These are phyloP conservation scores for Alternaria dauci DNA, from an alignment of 2,329 filamentous ascomycete species.

Conservation along the genomic window DNA sequence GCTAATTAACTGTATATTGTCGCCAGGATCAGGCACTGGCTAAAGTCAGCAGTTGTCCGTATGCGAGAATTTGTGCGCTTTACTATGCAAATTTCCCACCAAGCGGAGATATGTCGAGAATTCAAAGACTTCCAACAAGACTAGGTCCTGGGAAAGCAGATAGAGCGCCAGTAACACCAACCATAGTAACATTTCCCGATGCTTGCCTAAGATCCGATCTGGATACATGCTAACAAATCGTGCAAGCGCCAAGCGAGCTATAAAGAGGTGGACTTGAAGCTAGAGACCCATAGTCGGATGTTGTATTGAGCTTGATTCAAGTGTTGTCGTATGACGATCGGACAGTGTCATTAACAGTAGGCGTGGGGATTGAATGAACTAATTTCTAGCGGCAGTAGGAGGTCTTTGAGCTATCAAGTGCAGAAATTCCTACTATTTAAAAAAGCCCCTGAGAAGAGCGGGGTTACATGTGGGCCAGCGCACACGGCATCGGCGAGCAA, in stretches of 20 bases:
- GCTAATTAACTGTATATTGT: constrained; percentile 8
- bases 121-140: constrained; percentile 3
- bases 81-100: constrained; percentile 5
- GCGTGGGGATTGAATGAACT: too few species aligned
- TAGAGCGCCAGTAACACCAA: constrained; percentile 5
- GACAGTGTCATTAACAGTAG: too few species aligned
- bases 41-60: constrained; percentile 3
- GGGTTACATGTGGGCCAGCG: too few species aligned
- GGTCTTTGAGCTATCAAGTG: too few species aligned
- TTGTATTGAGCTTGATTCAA: neutral
- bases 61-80: constrained; percentile 6
- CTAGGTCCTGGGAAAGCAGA: neutral
- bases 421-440: too few species aligned
- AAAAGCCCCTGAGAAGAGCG: constrained; percentile 4
- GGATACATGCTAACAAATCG: constrained; percentile 5
- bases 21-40: constrained; percentile 4
- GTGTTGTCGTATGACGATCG: too few species aligned
- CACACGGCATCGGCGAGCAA: too few species aligned
- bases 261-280: neutral
- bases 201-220: constrained; percentile 5
- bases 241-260: constrained; percentile 2
- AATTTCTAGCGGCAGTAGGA: too few species aligned
- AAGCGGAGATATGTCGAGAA: constrained; percentile 1
- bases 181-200: constrained; percentile 6
- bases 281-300: constrained; percentile 5